Evolutionary conservation across 1,284 basidiomycete genomes (phyloP).

Genomic region (Cutaneotrichosporon sp.): DNA sequence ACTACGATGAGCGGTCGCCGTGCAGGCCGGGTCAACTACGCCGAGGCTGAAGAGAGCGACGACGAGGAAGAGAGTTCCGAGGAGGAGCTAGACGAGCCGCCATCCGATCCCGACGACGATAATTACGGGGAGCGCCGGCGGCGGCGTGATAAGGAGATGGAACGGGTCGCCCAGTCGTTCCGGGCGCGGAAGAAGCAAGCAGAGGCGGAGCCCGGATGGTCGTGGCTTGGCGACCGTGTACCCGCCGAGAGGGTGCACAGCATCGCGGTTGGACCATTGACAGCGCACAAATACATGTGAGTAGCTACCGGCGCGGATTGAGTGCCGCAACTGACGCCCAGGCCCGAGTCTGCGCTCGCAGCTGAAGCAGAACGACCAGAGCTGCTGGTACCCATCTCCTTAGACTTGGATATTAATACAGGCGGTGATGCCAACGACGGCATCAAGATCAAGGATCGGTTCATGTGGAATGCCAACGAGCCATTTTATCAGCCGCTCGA

Average conservation of each 20-base stretch:
- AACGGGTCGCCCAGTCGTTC: slow-evolving; percentile 7
- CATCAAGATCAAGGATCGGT: slow-evolving; percentile 86
- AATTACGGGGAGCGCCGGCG: slow-evolving; percentile 27
- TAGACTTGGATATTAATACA: slow-evolving; percentile 94
- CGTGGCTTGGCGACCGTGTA: slow-evolving; percentile 80
- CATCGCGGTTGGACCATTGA: slow-evolving; percentile 55
- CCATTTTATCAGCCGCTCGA: slow-evolving; percentile 69
- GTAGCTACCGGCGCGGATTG: slow-evolving; percentile 40
- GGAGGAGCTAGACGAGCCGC: slow-evolving; percentile 69
- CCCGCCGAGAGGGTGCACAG: slow-evolving; percentile 71
- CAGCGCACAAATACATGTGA: slow-evolving; percentile 66
- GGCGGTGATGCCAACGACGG: slow-evolving; percentile 48
- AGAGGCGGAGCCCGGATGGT: slow-evolving; percentile 60
- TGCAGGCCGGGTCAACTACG: slow-evolving; percentile 73
- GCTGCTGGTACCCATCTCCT: slow-evolving; percentile 80
- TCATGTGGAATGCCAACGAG: slow-evolving; percentile 89
- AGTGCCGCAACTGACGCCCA: no score
- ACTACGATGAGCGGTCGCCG: slow-evolving; percentile 44
- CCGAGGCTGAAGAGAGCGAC: slow-evolving; percentile 76
- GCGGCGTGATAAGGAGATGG: slow-evolving; percentile 10
- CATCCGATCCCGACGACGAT: slow-evolving; percentile 54
- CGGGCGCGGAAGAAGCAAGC: slow-evolving; percentile 51
- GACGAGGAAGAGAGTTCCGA: slow-evolving; percentile 66
- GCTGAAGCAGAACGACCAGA: slow-evolving; percentile 61
- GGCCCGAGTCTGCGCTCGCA: slow-evolving; percentile 62